phyloP scores from a whole-genome alignment of 306 rosid genomes.

The Quercus engelmannii region DNA sequence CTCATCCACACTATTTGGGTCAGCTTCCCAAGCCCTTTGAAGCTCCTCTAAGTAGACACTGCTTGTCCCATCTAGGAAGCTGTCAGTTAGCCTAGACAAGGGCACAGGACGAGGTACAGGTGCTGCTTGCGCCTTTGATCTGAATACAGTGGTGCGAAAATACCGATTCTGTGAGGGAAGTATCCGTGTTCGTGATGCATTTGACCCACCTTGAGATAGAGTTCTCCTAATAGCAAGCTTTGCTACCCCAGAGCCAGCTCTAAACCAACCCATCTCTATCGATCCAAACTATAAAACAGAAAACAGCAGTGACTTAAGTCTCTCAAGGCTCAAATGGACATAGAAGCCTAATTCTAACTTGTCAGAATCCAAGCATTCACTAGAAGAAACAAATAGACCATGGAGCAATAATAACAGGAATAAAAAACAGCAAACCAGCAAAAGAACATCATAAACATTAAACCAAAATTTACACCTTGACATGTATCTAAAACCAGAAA shows the following conservation, averaged over 20 bases:
- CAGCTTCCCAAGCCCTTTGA: slow-evolving; percentile 98
- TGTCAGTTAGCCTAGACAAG: slow-evolving; percentile 82
- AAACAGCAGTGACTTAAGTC: not conserved
- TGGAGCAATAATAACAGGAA: not conserved
- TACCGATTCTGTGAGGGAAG: slow-evolving; percentile 48
- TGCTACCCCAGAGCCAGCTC: slow-evolving; percentile 70
- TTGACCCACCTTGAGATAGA: slow-evolving; percentile 52
- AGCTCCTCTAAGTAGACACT: slow-evolving; percentile 95
- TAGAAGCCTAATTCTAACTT: not conserved
- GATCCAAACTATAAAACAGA: slow-evolving; percentile 16
- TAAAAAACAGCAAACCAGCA: not conserved
- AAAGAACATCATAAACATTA: not conserved
- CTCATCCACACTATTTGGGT: slow-evolving; percentile 90
- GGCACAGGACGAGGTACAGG: slow-evolving; percentile 91
- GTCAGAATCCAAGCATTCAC: not conserved
- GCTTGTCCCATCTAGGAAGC: slow-evolving; percentile 92
- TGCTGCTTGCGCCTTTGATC: slow-evolving; percentile 60
- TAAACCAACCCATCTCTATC: slow-evolving; percentile 78
- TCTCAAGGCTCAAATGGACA: slow-evolving; percentile 14
- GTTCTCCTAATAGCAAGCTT: slow-evolving; percentile 63
- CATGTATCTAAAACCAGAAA: not conserved
- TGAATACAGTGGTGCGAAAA: slow-evolving; percentile 57
- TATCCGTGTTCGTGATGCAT: slow-evolving; percentile 49
- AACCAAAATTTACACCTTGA: not conserved
- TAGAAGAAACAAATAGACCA: not conserved